A percentile compares a stretch with the other conserved stretches of the same genome.
phyloP scores from a whole-genome alignment of 2,329 filamentous ascomycete species.

The Incumbomyces delicatus region DNA sequence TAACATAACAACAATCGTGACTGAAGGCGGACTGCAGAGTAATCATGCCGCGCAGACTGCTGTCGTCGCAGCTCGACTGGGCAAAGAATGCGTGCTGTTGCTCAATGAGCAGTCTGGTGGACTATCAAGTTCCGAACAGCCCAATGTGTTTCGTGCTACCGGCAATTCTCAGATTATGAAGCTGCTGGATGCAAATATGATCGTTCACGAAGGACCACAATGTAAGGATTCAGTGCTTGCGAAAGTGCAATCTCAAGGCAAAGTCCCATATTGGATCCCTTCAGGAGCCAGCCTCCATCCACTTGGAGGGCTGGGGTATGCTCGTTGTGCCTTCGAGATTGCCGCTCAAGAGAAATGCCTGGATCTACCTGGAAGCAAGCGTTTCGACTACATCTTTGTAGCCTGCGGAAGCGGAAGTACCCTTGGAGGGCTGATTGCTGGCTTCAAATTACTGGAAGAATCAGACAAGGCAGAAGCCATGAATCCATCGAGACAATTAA shows the following conservation, averaged over 20 bases:
- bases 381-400: slow-evolving; percentile 59
- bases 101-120: slow-evolving; percentile 63
- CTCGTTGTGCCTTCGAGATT: slow-evolving; percentile 62
- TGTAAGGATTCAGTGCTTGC: slow-evolving; percentile 55
- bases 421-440: slow-evolving; percentile 61
- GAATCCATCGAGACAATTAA: slow-evolving; percentile 41
- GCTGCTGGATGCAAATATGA: slow-evolving; percentile 56
- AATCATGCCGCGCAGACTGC: slow-evolving; percentile 62
- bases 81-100: slow-evolving; percentile 41
- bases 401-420: slow-evolving; percentile 64
- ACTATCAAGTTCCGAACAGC: slow-evolving; percentile 34
- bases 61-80: slow-evolving; percentile 49
- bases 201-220: slow-evolving; percentile 55
- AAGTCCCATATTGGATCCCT: slow-evolving; percentile 62
- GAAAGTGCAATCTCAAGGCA: slow-evolving; percentile 47
- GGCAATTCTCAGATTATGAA: slow-evolving; percentile 64
- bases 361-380: slow-evolving; percentile 53
- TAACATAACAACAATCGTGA: slow-evolving; percentile 53
- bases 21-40: slow-evolving; percentile 58
- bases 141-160: slow-evolving; percentile 51
- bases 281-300: slow-evolving; percentile 62
- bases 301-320: slow-evolving; percentile 60
- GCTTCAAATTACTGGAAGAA: slow-evolving; percentile 55
- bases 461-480: no score
- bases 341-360: slow-evolving; percentile 51